Conservation (phyloP, 768 basidiomycete species). For the Kwoniella europaea region DNA sequence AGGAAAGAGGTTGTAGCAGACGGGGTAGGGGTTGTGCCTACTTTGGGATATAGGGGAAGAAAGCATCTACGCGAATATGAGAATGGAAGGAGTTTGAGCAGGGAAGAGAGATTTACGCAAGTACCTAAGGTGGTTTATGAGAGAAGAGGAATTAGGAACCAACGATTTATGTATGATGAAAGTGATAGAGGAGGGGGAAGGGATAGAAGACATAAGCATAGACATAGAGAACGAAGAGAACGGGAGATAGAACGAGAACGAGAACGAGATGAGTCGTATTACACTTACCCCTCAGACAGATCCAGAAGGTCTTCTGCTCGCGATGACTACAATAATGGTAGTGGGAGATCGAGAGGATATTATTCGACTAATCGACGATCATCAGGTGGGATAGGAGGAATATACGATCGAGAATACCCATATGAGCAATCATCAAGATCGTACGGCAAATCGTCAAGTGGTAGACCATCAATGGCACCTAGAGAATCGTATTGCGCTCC, state of each 20-base stretch:
- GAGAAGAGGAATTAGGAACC: neutral
- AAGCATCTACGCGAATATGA: neutral
- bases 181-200: conserved; percentile 2
- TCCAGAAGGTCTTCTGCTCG: neutral
- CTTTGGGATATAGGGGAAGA: conserved; percentile 12
- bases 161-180: neutral
- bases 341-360: neutral
- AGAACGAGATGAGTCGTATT: conserved; percentile 4
- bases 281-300: neutral
- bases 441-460: neutral
- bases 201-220: neutral
- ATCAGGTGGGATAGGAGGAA: conserved; percentile 18
- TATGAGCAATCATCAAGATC: neutral
- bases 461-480: conserved; percentile 7
- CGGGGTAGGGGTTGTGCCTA: conserved; percentile 2
- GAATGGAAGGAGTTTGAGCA: neutral
- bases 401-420: conserved; percentile 6
- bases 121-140: conserved; percentile 12
- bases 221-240: neutral
- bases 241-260: too few relatives aligned
- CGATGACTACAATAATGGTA: neutral
- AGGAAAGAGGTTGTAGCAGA: conserved; percentile 3
- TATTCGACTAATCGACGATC: conserved; percentile 18
- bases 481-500: conserved; percentile 15
- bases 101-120: conserved; percentile 16